Evolutionary conservation across 2,329 filamentous ascomycete species (phyloP), one percentile per base, ranked within the genome.

Genomic region (Blastomyces percursus): DNA sequence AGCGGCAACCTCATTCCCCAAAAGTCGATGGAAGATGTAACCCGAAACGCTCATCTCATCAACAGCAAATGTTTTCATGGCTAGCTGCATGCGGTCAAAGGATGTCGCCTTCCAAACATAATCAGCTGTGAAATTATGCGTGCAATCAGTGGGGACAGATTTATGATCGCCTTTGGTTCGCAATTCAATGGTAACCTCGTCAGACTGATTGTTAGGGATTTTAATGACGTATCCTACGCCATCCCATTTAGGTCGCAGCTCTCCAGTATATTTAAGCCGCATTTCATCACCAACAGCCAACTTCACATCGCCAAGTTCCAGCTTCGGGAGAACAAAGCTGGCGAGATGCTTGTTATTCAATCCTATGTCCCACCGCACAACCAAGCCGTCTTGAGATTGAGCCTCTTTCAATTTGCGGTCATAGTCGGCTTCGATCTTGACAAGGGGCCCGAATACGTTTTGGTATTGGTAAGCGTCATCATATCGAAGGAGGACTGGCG

Each of bases 91-190:
- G 66, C 94, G 92, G 72, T 99, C 94, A 73, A 99, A 99, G 0
- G 93, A 97, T 0, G 95, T 99, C 16, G 95, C 94, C 75, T 99
- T 99, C 94, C 94, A 99, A 62, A 99, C 94, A 72, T 99, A 99
- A 74, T 99, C 94, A 67, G 93, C 94, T 19, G 91, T 96, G 77
- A 99, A 99, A 75, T 96, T 96, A 77, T 96, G 91, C 0, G 93
- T 96, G 75, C 93, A 94, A 71, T 99, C 93, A 0, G 91, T 96
- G 0, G 94, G 94, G 0, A 97, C 90, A 35, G 89, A 90, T 76
- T 97, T 97, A 78, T 97, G 92, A 73, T 96, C 96, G 65, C 91
- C 92, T 66, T 94, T 93, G 71, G 94, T 91, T 68, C 94, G 89
- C 72, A 99, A 79, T 75, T 99, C 94, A 67, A 99, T 88, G 11